Evolutionary conservation across 768 basidiomycete species (phyloP).

Genomic region (Tulasnella sp.): DNA sequence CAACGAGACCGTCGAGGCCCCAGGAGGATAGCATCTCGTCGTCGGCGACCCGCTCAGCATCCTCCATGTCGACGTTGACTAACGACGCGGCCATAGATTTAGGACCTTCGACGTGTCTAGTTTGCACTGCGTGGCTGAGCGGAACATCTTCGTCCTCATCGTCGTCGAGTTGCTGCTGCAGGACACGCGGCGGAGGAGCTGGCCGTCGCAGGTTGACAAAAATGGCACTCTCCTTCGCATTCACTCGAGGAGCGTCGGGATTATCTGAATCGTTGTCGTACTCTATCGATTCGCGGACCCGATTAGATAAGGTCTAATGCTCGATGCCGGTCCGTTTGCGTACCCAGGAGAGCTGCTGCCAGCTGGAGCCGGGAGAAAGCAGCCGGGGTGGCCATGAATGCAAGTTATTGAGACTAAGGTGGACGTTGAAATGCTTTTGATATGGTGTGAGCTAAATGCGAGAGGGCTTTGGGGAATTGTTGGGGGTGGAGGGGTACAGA

Average conservation of each 20-base stretch:
- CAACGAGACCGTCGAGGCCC: constrained; percentile 69
- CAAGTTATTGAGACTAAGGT: neutral
- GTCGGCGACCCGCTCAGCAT: constrained; percentile 36
- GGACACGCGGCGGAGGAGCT: neutral
- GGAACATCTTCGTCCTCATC: neutral
- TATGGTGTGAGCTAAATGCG: neutral
- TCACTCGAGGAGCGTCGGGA: constrained; percentile 10
- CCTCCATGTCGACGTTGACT: constrained; percentile 26
- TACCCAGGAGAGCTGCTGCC: constrained; percentile 13
- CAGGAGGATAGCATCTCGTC: constrained; percentile 77
- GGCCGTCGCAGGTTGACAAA: constrained; percentile 12
- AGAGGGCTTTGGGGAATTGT: neutral
- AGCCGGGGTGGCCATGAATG: constrained; percentile 17
- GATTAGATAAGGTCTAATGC: neutral
- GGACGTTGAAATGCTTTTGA: neutral
- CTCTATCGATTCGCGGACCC: neutral
- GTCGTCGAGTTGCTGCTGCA: neutral
- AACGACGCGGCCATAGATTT: neutral
- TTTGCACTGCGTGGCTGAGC: neutral
- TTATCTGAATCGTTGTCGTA: constrained; percentile 17
- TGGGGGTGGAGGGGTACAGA: neutral
- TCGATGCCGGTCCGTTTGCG: neutral
- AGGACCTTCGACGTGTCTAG: neutral
- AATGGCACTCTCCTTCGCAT: constrained; percentile 18
- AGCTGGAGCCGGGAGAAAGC: constrained; percentile 19